Evolutionary conservation across 2,329 filamentous ascomycete genomes (phyloP).

Genomic region (Simplicillium sp.): DNA sequence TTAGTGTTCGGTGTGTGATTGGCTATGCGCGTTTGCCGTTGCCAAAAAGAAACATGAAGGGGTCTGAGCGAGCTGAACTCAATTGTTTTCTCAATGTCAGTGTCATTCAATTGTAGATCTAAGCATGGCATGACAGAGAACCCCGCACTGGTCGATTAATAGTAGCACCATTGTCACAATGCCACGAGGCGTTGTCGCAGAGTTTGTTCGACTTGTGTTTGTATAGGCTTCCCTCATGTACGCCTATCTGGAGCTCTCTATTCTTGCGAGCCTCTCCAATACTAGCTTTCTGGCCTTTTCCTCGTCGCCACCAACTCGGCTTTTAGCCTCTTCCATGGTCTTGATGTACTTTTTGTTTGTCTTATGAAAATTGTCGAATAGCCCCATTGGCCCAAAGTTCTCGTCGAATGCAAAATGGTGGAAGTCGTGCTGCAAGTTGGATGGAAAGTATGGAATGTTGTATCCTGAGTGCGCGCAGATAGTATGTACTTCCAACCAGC

Average conservation of each 20-base stretch:
- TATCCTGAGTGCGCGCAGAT: slow-evolving; percentile 9
- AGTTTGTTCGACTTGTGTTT: too few relatives aligned
- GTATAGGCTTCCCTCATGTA: too few relatives aligned
- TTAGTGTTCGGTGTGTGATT: too few relatives aligned
- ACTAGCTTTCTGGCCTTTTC: slow-evolving; percentile 9
- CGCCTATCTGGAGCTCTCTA: slow-evolving; percentile 1
- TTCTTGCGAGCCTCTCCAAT: slow-evolving; percentile 8
- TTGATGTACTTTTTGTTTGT: slow-evolving; percentile 7
- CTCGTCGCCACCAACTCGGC: slow-evolving; percentile 8
- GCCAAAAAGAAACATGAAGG: too few relatives aligned
- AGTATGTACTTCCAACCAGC: slow-evolving; percentile 10
- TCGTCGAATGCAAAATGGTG: slow-evolving; percentile 12
- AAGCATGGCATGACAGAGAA: too few relatives aligned
- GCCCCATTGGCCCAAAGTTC: slow-evolving; percentile 10
- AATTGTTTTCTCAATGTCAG: too few relatives aligned
- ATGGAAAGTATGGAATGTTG: slow-evolving; percentile 8
- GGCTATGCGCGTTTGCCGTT: too few relatives aligned
- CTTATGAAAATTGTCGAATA: slow-evolving; percentile 7
- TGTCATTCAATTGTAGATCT: too few relatives aligned
- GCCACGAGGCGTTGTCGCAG: too few relatives aligned
- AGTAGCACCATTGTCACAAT: too few relatives aligned
- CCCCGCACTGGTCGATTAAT: too few relatives aligned
- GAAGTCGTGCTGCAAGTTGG: slow-evolving; percentile 10
- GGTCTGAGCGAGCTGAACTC: too few relatives aligned
- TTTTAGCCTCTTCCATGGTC: slow-evolving; percentile 6